A percentile compares a stretch with the other conserved stretches of the same genome.
Conservation (phyloP, 2,329 filamentous ascomycete genomes). For the Exutisphaerella laricina region DNA sequence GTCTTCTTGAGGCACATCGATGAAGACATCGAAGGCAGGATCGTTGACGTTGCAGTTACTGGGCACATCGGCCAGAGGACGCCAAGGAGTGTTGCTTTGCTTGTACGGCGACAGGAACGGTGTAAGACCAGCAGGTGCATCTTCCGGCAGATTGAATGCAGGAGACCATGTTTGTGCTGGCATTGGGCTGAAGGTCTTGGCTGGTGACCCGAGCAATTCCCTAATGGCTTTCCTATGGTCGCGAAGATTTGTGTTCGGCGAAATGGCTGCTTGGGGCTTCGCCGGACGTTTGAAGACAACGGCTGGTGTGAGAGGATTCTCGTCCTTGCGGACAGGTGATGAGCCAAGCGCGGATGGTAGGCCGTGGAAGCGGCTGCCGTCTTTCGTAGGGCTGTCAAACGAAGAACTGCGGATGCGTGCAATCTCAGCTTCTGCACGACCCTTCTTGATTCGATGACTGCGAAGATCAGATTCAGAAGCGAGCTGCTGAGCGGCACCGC, state of each 20-base stretch:
- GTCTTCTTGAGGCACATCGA: conserved; percentile 32
- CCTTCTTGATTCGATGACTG: conserved; percentile 66
- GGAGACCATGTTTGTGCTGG: conserved; percentile 59
- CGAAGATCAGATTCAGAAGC: conserved; percentile 70
- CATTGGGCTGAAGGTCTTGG: conserved; percentile 50
- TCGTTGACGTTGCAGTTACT: conserved; percentile 26
- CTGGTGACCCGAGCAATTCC: conserved; percentile 74
- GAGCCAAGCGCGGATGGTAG: conserved; percentile 31
- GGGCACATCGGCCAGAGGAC: conserved; percentile 23
- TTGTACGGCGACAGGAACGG: conserved; percentile 31
- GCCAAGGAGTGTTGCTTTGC: conserved; percentile 33
- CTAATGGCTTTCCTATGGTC: conserved; percentile 80
- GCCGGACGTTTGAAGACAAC: conserved; percentile 69
- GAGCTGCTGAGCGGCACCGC: conserved; percentile 56
- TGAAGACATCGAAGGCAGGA: conserved; percentile 57
- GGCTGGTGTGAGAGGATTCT: conserved; percentile 68
- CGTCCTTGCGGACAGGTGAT: conserved; percentile 37
- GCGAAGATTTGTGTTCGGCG: conserved; percentile 85
- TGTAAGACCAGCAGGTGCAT: conserved; percentile 50
- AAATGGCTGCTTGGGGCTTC: conserved; percentile 68
- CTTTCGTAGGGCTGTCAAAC: conserved; percentile 81
- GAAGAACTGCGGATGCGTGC: conserved; percentile 86
- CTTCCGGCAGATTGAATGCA: conserved; percentile 61
- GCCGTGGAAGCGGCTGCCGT: conserved; percentile 47
- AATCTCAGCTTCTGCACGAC: conserved; percentile 93